Base-by-base conservation (phyloP, 495 filamentous ascomycete species). In the Penicillium maclennaniae region DNA sequence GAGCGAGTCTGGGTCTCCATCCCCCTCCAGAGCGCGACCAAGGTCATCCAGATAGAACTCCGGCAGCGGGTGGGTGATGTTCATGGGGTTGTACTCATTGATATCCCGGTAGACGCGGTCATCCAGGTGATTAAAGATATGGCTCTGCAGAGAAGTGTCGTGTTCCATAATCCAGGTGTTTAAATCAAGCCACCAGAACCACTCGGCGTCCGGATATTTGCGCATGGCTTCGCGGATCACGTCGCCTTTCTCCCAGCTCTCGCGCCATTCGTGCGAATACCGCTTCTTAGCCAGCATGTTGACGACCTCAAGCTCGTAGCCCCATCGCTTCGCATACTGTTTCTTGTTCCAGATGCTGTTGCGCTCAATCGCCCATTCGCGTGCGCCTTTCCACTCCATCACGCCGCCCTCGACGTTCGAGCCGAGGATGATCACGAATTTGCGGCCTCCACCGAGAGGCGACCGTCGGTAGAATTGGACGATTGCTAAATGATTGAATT, bases 111-210 rank as follows among this genome's bases (percentile, higher is more conserved):
- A 99, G 19, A 87, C 87, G 56, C 83, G 81, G 19, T 80, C 72
- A 17, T 75, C 74, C 45, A 99, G 79, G 55, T 88, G 69, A 65
- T 89, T 84, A 79, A 97, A 96, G 55, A 99, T 80, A 69, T 97
- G 92, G 27, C 79, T 78, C 61, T 97, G 90, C 31, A 99, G 80
- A 2, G 93, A 96, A 65, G 92, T 89, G 8, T 85, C 87, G 14
- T 89, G 88, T 60, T 99, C 92, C 95, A 99, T 97, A 61, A 99
- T 85, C 69, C 95, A 96, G 16, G 95, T 99, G 67, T 96, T 92
- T 10, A 97, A 83, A 67, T 99, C 93, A 37, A 99, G 77, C 95
- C 95, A 99, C 93, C 93, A 99, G 60, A 99, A 93, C 93, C 93
- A 99, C 76, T 99, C 91, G 9, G 93, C 93, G 54, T 95, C 79